Percentiles rank a stretch among this genome's conserved stretches.
Evolutionary conservation across 2,329 filamentous ascomycete species (phyloP).

Genomic region (Cladophialophora bantiana): DNA sequence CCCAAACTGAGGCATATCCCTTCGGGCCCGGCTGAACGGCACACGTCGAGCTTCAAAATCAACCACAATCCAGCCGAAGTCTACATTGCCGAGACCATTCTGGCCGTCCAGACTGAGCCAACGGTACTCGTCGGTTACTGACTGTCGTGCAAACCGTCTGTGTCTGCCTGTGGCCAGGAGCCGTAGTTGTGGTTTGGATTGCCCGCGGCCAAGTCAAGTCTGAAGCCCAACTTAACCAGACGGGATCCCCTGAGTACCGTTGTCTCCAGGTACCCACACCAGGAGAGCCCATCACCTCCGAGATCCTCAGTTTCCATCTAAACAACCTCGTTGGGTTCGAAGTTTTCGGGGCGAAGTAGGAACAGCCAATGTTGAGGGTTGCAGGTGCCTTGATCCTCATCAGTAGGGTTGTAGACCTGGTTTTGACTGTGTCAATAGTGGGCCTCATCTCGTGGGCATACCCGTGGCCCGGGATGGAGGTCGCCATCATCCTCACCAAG

Average conservation of each 20-base stretch:
- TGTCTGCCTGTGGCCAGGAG: slow-evolving; percentile 9
- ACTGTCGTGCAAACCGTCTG: slow-evolving; percentile 12
- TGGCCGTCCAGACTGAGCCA: slow-evolving; percentile 15
- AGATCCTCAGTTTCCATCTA: slow-evolving; percentile 14
- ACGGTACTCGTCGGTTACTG: slow-evolving; percentile 9
- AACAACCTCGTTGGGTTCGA: slow-evolving; percentile 15
- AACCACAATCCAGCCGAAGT: slow-evolving; percentile 18
- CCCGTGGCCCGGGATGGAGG: slow-evolving; percentile 15
- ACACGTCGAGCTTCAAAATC: slow-evolving; percentile 14
- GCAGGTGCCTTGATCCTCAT: slow-evolving; percentile 13
- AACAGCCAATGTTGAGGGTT: slow-evolving; percentile 13
- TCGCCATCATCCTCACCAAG: slow-evolving; percentile 18
- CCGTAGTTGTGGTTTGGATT: slow-evolving; percentile 1
- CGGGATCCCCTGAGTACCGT: slow-evolving; percentile 14
- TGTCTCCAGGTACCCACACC: slow-evolving; percentile 17
- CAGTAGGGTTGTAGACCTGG: slow-evolving; percentile 8
- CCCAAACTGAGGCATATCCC: slow-evolving; percentile 13
- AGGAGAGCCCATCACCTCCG: slow-evolving; percentile 7
- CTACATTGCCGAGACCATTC: slow-evolving; percentile 18
- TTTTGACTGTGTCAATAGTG: slow-evolving; percentile 17
- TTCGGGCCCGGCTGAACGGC: slow-evolving; percentile 7
- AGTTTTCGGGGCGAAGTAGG: slow-evolving; percentile 16
- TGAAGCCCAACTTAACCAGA: slow-evolving; percentile 11
- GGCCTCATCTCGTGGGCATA: slow-evolving; percentile 18
- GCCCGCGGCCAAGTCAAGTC: slow-evolving; percentile 15